These are phyloP conservation scores for Iris macrosiphon DNA, from an alignment of 106 monocot species.

Conservation along the genomic window DNA sequence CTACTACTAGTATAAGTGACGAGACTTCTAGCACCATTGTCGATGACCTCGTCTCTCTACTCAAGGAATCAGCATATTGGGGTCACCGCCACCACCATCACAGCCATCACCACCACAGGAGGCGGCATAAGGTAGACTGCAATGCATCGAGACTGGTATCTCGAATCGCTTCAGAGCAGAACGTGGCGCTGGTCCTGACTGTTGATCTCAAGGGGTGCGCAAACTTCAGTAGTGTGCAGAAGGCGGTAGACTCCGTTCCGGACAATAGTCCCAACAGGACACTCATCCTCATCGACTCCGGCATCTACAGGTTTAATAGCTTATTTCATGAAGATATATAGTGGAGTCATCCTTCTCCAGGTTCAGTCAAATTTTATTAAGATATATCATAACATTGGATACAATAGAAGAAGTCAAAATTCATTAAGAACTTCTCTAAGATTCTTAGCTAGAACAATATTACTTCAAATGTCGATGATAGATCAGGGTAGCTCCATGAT, in stretches of 20 bases:
- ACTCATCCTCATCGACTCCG: constrained; percentile 48
- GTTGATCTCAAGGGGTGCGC: constrained; percentile 61
- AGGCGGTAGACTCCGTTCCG: constrained; percentile 59
- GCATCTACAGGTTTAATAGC: constrained; percentile 51
- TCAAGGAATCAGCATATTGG: neutral
- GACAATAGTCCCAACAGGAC: constrained; percentile 37
- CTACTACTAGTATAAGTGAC: neutral
- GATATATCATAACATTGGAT: no score
- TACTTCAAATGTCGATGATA: no score
- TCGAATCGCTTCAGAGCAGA: constrained; percentile 20
- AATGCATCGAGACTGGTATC: constrained; percentile 33
- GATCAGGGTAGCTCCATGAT: no score
- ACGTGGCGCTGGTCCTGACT: constrained; percentile 31
- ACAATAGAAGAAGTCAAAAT: no score
- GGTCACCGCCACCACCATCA: constrained; percentile 5
- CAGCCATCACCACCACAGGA: constrained; percentile 17
- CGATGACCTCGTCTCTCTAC: constrained; percentile 10
- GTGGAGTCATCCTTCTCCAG: neutral
- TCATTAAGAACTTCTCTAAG: neutral
- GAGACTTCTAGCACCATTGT: neutral
- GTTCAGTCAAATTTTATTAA: neutral
- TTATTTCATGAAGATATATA: neutral
- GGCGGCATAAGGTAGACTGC: constrained; percentile 1
- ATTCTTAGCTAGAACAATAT: no score
- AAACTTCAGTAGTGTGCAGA: constrained; percentile 66